Evolutionary conservation across 106 monocot species (phyloP).

Genomic region (Apostasia ramifera): DNA sequence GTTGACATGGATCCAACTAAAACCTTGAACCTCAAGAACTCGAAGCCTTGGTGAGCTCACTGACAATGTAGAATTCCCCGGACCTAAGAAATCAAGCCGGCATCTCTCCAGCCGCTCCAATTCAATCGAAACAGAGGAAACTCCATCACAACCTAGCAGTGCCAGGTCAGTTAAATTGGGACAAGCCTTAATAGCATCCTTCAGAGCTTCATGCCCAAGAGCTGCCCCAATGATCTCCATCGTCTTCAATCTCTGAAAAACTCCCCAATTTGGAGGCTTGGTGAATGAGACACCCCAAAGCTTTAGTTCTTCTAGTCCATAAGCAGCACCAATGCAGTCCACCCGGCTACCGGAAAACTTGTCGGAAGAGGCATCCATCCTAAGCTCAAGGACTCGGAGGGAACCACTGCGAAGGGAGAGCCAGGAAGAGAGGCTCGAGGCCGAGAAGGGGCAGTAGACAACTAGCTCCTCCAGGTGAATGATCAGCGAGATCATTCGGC

Average conservation of each 20-base stretch:
- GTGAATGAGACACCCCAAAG: slow-evolving; percentile 73
- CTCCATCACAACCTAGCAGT: slow-evolving; percentile 85
- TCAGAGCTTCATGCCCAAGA: slow-evolving; percentile 42
- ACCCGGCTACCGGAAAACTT: slow-evolving; percentile 21
- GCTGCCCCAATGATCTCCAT: slow-evolving; percentile 72
- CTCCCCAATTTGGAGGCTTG: slow-evolving; percentile 53
- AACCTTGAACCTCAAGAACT: slow-evolving; percentile 53
- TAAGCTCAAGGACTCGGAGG: slow-evolving; percentile 70
- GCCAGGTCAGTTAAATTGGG: slow-evolving; percentile 71
- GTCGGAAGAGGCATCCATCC: slow-evolving; percentile 44
- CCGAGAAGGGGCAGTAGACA: slow-evolving; percentile 78
- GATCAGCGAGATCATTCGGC: slow-evolving; percentile 44
- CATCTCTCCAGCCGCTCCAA: slow-evolving; percentile 60
- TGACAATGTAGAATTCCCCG: slow-evolving; percentile 31
- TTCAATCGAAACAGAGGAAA: slow-evolving; percentile 30
- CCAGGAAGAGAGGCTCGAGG: slow-evolving; percentile 40
- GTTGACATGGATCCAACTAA: slow-evolving; percentile 53
- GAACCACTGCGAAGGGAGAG: slow-evolving; percentile 30
- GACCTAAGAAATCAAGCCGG: slow-evolving; percentile 72
- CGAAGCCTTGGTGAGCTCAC: slow-evolving; percentile 31
- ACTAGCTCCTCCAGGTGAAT: slow-evolving; percentile 56
- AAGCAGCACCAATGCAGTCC: slow-evolving; percentile 38
- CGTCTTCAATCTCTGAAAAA: slow-evolving; percentile 23
- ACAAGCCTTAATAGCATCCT: slow-evolving; percentile 40
- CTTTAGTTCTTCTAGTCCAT: slow-evolving; percentile 58